Conservation (phyloP, 2,329 filamentous ascomycete species). For the Stemphylium lycopersici region DNA sequence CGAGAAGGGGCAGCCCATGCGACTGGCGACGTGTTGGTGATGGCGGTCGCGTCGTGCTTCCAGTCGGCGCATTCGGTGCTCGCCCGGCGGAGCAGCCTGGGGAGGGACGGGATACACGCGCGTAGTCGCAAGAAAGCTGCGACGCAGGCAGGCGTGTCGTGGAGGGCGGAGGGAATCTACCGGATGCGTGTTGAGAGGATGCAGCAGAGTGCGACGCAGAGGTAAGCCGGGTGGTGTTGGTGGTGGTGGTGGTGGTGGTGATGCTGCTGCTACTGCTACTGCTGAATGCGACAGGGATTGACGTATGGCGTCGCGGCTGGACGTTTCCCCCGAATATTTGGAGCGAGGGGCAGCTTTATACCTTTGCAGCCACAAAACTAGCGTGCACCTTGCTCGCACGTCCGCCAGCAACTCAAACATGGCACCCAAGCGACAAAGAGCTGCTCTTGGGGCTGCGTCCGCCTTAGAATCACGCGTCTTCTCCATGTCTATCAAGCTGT, state of each 20-base stretch:
- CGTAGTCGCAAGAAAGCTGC: conserved; percentile 2
- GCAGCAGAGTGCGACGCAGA: too few relatives aligned
- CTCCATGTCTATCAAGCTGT: not conserved
- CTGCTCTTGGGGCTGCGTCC: not conserved
- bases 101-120: not conserved
- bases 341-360: conserved; percentile 19
- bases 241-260: not conserved
- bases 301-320: conserved; percentile 25
- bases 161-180: not conserved
- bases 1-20: conserved; percentile 42
- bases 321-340: conserved; percentile 14
- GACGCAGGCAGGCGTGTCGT: not conserved
- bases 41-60: conserved; percentile 35
- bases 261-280: not conserved
- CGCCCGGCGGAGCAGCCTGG: conserved; percentile 13
- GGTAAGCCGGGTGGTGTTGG: not conserved
- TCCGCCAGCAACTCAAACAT: conserved; percentile 10
- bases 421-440: conserved; percentile 5
- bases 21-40: conserved; percentile 22
- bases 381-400: conserved; percentile 10
- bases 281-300: conserved; percentile 17
- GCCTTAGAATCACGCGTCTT: not conserved
- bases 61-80: conserved; percentile 42
- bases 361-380: conserved; percentile 15
- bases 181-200: too few relatives aligned